These are phyloP conservation scores for Apodospora peruviana DNA, from an alignment of 495 filamentous ascomycete genomes.

Conservation along the genomic window DNA sequence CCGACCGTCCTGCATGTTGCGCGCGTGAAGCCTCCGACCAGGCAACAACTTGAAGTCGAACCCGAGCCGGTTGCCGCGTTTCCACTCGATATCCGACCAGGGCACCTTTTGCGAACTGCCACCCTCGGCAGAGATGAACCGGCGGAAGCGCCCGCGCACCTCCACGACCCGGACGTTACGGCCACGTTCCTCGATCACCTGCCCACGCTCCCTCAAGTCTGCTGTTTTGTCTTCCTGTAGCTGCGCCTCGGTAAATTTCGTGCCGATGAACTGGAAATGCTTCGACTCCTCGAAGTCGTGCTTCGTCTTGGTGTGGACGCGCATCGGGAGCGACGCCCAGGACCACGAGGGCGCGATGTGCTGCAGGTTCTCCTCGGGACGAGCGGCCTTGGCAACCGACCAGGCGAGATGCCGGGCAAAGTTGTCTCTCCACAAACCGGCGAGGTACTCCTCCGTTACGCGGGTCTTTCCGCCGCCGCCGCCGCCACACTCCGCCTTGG, in stretches of 20 bases:
- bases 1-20: conserved; percentile 15
- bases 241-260: neutral
- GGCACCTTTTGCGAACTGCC: conserved; percentile 7
- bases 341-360: conserved; percentile 27
- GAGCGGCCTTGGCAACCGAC: conserved; percentile 16
- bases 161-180: conserved; percentile 18
- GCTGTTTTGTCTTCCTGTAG: neutral
- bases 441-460: conserved; percentile 23
- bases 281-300: conserved; percentile 12
- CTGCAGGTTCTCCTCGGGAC: conserved; percentile 12
- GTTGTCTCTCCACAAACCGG: conserved; percentile 24
- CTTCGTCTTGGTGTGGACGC: conserved; percentile 16
- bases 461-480: conserved; percentile 5
- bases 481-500: conserved; percentile 23
- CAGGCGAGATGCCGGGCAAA: conserved; percentile 25
- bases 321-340: conserved; percentile 23
- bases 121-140: conserved; percentile 17
- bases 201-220: conserved; percentile 8
- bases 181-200: conserved; percentile 18
- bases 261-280: conserved; percentile 19
- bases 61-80: conserved; percentile 3
- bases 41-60: conserved; percentile 21
- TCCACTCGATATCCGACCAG: conserved; percentile 20
- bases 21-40: conserved; percentile 14
- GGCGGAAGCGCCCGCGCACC: conserved; percentile 21